Percentiles rank a stretch among this genome's conserved stretches.
Conservation (phyloP, 116 monocot genomes). For the Posidonia oceanica region DNA sequence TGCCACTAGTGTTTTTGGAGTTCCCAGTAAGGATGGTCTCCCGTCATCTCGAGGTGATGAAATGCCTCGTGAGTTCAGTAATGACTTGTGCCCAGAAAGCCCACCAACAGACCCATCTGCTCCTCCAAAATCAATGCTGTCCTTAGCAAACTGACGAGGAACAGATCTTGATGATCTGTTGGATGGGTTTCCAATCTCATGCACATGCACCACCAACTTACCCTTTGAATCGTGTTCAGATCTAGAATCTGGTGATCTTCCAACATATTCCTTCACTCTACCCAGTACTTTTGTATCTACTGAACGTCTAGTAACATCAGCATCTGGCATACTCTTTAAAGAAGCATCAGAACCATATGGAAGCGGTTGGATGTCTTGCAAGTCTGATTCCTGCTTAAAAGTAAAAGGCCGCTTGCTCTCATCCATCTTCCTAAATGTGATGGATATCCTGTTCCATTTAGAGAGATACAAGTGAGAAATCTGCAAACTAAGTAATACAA, state of each 20-base stretch:
- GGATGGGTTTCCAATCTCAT: not conserved
- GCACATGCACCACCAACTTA: not conserved
- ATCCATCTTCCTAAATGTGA: conserved; percentile 75
- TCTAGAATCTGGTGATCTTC: not conserved
- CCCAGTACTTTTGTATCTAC: not conserved
- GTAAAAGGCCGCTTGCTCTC: conserved; percentile 35
- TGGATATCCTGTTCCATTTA: conserved; percentile 46
- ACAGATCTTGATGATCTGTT: not conserved
- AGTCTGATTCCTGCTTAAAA: conserved; percentile 43
- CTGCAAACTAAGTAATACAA: not conserved
- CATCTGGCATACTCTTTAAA: not conserved
- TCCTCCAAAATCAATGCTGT: not conserved
- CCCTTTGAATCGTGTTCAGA: not conserved
- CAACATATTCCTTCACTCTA: conserved; percentile 5
- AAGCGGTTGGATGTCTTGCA: conserved; percentile 38
- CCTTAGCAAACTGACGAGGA: not conserved
- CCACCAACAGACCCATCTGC: not conserved
- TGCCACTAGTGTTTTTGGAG: not conserved
- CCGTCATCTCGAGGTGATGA: not conserved
- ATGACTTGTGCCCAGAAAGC: not conserved
- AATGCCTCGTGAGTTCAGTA: conserved; percentile 4
- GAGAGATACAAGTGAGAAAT: not conserved
- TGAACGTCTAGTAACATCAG: not conserved
- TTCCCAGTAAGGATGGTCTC: not conserved
- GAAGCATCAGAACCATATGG: conserved; percentile 8